Percentiles rank a stretch among this genome's conserved stretches.
phyloP scores from a whole-genome alignment of 495 filamentous ascomycete genomes.

The Penicillium lagena region DNA sequence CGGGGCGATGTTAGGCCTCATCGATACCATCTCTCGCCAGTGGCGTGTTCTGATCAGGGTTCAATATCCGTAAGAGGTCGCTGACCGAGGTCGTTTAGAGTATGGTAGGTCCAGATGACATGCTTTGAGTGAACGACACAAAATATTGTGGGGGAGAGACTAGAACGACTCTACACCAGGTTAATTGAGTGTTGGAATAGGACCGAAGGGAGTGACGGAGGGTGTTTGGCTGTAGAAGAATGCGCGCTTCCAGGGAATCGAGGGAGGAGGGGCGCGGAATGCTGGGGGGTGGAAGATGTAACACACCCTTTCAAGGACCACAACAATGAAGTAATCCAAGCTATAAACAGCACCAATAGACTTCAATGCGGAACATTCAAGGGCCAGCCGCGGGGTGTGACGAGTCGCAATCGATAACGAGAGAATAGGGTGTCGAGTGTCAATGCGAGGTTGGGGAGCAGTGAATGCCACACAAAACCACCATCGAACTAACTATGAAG shows the following conservation, averaged over 20 bases:
- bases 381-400: constrained; percentile 9
- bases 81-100: constrained; percentile 26
- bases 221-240: constrained; percentile 13
- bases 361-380: constrained; percentile 14
- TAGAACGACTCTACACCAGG: constrained; percentile 20
- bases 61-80: constrained; percentile 20
- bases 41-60: constrained; percentile 1
- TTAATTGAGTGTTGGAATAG: constrained; percentile 16
- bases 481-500: constrained; percentile 5
- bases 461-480: not conserved
- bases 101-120: constrained; percentile 25
- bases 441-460: constrained; percentile 8
- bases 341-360: constrained; percentile 24
- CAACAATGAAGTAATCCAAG: constrained; percentile 12
- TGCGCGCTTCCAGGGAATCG: constrained; percentile 21
- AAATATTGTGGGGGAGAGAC: constrained; percentile 3
- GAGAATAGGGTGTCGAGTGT: constrained; percentile 4
- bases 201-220: constrained; percentile 8
- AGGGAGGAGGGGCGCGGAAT: constrained; percentile 23
- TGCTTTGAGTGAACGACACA: constrained; percentile 12
- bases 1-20: constrained; percentile 58
- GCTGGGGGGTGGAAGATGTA: constrained; percentile 19
- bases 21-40: constrained; percentile 29
- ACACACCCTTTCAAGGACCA: constrained; percentile 9
- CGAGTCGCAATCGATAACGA: constrained; percentile 12